These are phyloP conservation scores for Pelargonium cotyledonis DNA, from an alignment of 441 rosid species.

Conservation along the genomic window DNA sequence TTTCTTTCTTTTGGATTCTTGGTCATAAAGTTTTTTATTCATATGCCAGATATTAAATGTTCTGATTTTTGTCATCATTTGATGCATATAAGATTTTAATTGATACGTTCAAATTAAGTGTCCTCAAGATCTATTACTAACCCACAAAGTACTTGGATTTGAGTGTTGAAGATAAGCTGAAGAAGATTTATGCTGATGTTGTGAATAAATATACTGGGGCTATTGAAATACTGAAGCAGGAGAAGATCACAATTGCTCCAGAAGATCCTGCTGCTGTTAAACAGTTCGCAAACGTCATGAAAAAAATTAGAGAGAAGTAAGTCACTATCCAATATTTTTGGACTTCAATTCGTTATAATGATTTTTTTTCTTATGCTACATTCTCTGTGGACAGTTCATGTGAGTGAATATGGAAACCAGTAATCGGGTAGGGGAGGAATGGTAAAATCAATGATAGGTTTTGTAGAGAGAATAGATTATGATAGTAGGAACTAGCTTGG, in stretches of 20 bases:
- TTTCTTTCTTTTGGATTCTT: neutral
- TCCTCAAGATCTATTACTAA: slow-evolving; percentile 14
- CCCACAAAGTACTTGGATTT: slow-evolving; percentile 20
- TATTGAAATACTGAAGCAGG: slow-evolving; percentile 64
- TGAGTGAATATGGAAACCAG: neutral
- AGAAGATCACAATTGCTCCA: slow-evolving; percentile 84
- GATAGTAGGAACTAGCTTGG: too few relatives aligned
- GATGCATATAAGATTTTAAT: neutral
- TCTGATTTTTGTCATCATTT: neutral
- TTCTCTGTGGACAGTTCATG: neutral
- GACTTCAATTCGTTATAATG: neutral
- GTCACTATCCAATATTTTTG: neutral
- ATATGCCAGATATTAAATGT: neutral
- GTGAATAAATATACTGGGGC: slow-evolving; percentile 82
- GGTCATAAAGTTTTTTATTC: neutral
- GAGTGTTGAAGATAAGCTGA: slow-evolving; percentile 63
- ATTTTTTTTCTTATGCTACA: neutral
- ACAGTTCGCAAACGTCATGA: slow-evolving; percentile 84
- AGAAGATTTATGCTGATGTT: slow-evolving; percentile 75
- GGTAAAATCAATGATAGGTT: too few relatives aligned
- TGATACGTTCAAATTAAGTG: neutral
- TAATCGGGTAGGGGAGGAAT: too few relatives aligned
- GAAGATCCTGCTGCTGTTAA: slow-evolving; percentile 84
- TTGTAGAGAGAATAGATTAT: too few relatives aligned
- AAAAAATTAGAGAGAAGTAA: slow-evolving; percentile 86